Evolutionary conservation across 371 early-diverging fungal species (phyloP).

Genomic region (Circinella umbellata): DNA sequence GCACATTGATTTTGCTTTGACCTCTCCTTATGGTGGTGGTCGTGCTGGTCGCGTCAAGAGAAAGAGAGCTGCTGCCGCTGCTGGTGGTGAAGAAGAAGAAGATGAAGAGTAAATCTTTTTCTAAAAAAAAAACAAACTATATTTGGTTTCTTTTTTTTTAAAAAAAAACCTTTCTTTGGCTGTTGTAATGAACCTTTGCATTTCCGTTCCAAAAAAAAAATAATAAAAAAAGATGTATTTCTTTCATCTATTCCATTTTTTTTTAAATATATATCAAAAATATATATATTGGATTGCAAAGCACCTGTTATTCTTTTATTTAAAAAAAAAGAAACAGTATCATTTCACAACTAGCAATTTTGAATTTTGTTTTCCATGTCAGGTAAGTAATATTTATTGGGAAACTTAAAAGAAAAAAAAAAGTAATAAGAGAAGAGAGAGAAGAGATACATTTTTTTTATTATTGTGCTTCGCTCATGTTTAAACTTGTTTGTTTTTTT

Average conservation of each 20-base stretch:
- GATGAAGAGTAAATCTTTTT: conserved; percentile 70
- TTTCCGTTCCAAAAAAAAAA: conserved; percentile 17
- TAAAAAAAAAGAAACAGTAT: conserved; percentile 20
- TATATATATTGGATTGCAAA: conserved; percentile 43
- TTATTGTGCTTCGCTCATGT: background rate
- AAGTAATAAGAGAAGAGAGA: background rate
- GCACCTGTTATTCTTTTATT: conserved; percentile 42
- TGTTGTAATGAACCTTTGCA: conserved; percentile 57
- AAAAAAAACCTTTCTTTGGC: no score
- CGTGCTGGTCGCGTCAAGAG: conserved; percentile 98
- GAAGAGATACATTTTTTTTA: background rate
- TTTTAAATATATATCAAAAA: background rate
- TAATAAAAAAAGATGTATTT: conserved; percentile 31
- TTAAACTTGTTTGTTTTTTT: no score
- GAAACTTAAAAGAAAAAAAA: background rate
- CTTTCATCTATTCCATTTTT: background rate
- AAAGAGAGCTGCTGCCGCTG: conserved; percentile 79
- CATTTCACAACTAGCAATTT: conserved; percentile 23
- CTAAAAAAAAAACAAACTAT: background rate
- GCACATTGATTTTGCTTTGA: conserved; percentile 98
- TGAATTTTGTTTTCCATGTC: background rate
- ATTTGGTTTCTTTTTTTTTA: background rate
- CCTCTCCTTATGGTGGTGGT: conserved; percentile 98
- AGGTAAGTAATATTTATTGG: conserved; percentile 11
- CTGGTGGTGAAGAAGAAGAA: conserved; percentile 69